Evolutionary conservation across 768 basidiomycete genomes (phyloP).

Genomic region (Russula foetens): DNA sequence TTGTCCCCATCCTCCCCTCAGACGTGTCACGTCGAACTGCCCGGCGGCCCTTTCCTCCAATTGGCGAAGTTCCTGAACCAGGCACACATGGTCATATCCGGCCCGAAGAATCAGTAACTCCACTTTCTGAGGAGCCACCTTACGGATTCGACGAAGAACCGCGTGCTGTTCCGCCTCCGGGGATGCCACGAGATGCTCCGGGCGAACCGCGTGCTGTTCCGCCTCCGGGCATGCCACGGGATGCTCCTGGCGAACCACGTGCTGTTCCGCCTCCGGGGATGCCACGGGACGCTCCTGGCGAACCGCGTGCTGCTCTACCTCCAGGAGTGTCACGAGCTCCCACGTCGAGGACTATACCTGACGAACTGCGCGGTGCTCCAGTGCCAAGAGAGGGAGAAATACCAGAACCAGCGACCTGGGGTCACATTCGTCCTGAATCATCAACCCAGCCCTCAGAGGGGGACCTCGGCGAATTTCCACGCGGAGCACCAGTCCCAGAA

Average conservation of each 20-base stretch:
- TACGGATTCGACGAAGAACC: not conserved
- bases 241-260: not conserved
- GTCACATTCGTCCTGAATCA: slow-evolving; percentile 1
- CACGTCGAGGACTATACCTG: not conserved
- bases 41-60: not conserved
- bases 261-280: too few species aligned
- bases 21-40: not conserved
- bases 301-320: too few species aligned
- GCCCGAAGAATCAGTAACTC: not conserved
- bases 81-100: not conserved
- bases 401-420: slow-evolving; percentile 3
- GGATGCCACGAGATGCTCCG: not conserved
- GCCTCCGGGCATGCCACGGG: not conserved
- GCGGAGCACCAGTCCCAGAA: not conserved
- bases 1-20: not conserved
- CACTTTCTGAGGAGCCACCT: not conserved
- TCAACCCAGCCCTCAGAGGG: not conserved
- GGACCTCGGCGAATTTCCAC: not conserved
- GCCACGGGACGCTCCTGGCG: not conserved
- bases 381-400: not conserved
- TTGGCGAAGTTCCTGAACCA: slow-evolving; percentile 1
- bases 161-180: not conserved
- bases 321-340: not conserved
- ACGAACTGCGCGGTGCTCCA: not conserved
- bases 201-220: too few species aligned